Evolutionary conservation across 1,139 yeast genomes (phyloP).

Genomic region (Geotrichum carabidarum): DNA sequence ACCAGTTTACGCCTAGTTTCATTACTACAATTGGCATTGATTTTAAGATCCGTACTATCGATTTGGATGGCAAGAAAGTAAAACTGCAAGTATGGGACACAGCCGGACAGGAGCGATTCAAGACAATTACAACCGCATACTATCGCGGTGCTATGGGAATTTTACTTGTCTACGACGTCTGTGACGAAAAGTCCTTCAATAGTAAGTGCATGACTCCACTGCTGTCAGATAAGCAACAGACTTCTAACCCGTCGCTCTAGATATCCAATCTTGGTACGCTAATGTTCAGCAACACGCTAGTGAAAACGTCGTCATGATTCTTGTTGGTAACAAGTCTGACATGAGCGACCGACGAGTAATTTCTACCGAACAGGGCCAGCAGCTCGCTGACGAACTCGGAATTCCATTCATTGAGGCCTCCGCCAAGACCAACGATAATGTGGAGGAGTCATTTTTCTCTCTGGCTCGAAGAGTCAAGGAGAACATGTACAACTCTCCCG

Average conservation of each 20-base stretch:
- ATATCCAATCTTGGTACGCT: constrained; percentile 82
- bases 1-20: constrained; percentile 91
- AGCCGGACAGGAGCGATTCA: constrained; percentile 96
- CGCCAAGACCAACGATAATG: constrained; percentile 90
- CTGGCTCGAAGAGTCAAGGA: constrained; percentile 84
- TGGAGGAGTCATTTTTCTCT: constrained; percentile 84
- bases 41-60: constrained; percentile 94
- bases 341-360: constrained; percentile 69
- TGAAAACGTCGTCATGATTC: constrained; percentile 87
- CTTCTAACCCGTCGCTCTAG: background rate
- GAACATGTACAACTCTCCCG: constrained; percentile 46
- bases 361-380: constrained; percentile 82
- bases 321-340: constrained; percentile 94
- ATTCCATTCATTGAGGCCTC: constrained; percentile 92
- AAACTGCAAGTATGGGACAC: constrained; percentile 98
- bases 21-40: constrained; percentile 97
- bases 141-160: constrained; percentile 99
- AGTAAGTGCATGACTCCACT: constrained; percentile 25
- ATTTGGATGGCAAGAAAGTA: constrained; percentile 84
- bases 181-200: constrained; percentile 90
- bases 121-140: constrained; percentile 96
- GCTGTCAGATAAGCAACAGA: background rate
- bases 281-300: constrained; percentile 95
- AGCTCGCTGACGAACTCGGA: constrained; percentile 76
- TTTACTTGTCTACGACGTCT: constrained; percentile 89